These are phyloP conservation scores for Lonicera japonica DNA, from an alignment of 129 eudicot species.

Conservation along the genomic window DNA sequence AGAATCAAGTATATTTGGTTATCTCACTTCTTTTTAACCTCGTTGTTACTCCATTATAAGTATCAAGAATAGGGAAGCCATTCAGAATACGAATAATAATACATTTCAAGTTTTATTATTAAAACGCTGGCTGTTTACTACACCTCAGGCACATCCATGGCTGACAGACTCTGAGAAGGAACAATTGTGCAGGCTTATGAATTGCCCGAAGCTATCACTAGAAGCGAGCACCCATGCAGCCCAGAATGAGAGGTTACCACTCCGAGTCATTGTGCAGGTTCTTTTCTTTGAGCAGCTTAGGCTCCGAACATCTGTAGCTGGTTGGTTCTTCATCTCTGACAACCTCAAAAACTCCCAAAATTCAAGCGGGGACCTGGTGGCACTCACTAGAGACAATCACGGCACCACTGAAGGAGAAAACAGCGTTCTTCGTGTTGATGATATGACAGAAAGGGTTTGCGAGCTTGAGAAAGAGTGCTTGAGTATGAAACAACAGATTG, in stretches of 20 bases:
- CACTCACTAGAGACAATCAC: constrained; percentile 21
- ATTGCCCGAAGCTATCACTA: constrained; percentile 67
- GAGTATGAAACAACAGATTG: constrained; percentile 56
- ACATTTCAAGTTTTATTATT: too few relatives aligned
- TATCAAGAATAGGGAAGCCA: too few relatives aligned
- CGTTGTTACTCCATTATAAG: too few relatives aligned
- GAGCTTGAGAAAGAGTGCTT: constrained; percentile 69
- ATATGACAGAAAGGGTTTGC: constrained; percentile 52
- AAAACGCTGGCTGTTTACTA: too few relatives aligned
- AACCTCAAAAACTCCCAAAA: constrained; percentile 39
- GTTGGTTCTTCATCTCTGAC: constrained; percentile 56
- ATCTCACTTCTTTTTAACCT: too few relatives aligned
- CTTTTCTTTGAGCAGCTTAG: constrained; percentile 77
- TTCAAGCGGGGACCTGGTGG: constrained; percentile 27
- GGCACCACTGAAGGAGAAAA: constrained; percentile 10
- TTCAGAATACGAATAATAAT: background rate
- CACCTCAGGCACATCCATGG: constrained; percentile 65
- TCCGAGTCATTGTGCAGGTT: constrained; percentile 61
- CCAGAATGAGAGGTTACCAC: constrained; percentile 73
- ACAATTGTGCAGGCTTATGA: constrained; percentile 64
- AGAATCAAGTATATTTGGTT: too few relatives aligned
- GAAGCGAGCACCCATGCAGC: constrained; percentile 85
- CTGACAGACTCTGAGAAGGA: constrained; percentile 65
- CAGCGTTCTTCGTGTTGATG: constrained; percentile 33
- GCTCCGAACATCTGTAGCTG: constrained; percentile 57